phyloP scores from a whole-genome alignment of 495 filamentous ascomycete genomes.

The Pyronema domesticum region DNA sequence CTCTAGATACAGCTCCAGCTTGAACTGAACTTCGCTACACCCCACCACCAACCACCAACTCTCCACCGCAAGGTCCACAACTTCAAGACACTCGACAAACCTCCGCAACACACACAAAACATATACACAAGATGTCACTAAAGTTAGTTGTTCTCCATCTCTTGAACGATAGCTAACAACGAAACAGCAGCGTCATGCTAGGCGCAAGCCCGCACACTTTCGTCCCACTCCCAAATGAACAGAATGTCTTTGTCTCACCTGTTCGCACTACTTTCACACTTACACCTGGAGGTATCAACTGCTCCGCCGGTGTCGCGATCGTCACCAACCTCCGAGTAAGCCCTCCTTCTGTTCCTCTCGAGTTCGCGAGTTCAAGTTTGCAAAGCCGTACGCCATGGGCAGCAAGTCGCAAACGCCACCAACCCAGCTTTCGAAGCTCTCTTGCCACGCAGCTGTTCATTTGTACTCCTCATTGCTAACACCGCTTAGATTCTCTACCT shows the following conservation, averaged over 20 bases:
- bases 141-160: conserved; percentile 25
- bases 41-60: too few relatives aligned
- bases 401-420: too few relatives aligned
- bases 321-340: conserved; percentile 82
- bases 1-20: too few relatives aligned
- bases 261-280: conserved; percentile 49
- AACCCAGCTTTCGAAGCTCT: too few relatives aligned
- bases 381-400: too few relatives aligned
- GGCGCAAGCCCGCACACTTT: conserved; percentile 37
- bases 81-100: too few relatives aligned
- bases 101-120: not conserved
- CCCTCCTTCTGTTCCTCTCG: not conserved
- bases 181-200: conserved; percentile 62
- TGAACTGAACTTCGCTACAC: too few relatives aligned
- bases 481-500: not conserved
- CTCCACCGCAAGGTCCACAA: too few relatives aligned
- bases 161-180: not conserved
- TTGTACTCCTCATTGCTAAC: not conserved
- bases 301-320: conserved; percentile 47
- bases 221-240: conserved; percentile 52
- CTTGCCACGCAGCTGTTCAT: too few relatives aligned
- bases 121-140: conserved; percentile 26
- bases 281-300: conserved; percentile 40
- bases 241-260: conserved; percentile 50
- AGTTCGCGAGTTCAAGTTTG: not conserved